A percentile compares a stretch with the other conserved stretches of the same genome.
Conservation (phyloP, 805 yeast species). For the Cyberlindnera euphorbiiphila region DNA sequence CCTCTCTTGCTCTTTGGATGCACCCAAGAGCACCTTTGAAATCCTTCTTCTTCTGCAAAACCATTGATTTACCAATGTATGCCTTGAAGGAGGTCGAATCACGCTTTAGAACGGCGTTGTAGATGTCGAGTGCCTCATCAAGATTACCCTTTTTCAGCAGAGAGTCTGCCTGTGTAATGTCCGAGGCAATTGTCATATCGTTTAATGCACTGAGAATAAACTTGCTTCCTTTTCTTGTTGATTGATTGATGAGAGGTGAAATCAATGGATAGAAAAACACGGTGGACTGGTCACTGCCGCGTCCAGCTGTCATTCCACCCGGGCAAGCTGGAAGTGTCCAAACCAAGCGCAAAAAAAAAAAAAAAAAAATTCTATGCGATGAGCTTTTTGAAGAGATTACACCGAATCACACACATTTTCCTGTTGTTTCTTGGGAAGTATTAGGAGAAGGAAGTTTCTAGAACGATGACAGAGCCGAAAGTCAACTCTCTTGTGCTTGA, state of each 20-base stretch:
- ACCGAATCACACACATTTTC: no score
- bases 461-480: slow-evolving; percentile 18
- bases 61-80: slow-evolving; percentile 40
- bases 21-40: slow-evolving; percentile 41
- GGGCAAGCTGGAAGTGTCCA: not conserved
- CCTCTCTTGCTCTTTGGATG: slow-evolving; percentile 38
- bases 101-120: slow-evolving; percentile 36
- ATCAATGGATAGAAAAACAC: no score
- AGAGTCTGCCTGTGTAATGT: slow-evolving; percentile 15
- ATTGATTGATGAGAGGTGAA: not conserved
- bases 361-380: not conserved
- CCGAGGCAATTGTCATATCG: slow-evolving; percentile 8
- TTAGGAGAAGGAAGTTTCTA: no score
- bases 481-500: slow-evolving; percentile 63
- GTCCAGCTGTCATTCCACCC: no score
- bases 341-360: not conserved
- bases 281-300: no score
- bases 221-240: not conserved
- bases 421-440: no score
- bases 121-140: slow-evolving; percentile 38
- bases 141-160: slow-evolving; percentile 39
- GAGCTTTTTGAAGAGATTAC: not conserved
- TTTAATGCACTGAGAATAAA: no score
- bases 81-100: slow-evolving; percentile 44
- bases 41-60: slow-evolving; percentile 39